phyloP scores from a whole-genome alignment of 208 protist species.

The Leishmania mexicana region DNA sequence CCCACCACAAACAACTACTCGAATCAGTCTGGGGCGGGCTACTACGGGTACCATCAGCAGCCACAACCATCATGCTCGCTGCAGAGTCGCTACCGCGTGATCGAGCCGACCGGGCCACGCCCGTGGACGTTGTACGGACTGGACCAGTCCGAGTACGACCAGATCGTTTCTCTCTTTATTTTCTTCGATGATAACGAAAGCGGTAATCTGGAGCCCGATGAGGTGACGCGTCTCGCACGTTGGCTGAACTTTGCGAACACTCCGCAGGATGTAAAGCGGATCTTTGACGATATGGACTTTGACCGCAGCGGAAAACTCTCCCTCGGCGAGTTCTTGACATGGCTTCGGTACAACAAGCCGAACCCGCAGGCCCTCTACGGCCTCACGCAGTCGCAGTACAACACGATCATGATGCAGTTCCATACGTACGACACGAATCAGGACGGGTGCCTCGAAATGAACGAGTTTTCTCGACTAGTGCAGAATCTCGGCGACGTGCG shows the following conservation, averaged over 20 bases:
- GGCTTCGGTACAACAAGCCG: constrained; percentile 74
- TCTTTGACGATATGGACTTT: constrained; percentile 82
- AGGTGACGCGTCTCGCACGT: constrained; percentile 65
- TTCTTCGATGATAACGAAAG: constrained; percentile 83
- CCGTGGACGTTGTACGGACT: constrained; percentile 75
- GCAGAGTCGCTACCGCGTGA: constrained; percentile 35
- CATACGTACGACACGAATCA: constrained; percentile 73
- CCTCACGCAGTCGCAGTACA: constrained; percentile 79
- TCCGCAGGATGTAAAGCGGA: constrained; percentile 64
- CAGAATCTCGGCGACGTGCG: constrained; percentile 51
- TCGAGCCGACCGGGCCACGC: constrained; percentile 39
- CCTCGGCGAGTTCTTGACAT: constrained; percentile 77
- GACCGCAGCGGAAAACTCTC: constrained; percentile 61
- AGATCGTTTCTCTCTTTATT: constrained; percentile 82
- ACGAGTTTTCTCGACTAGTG: constrained; percentile 68
- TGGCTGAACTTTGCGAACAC: constrained; percentile 85
- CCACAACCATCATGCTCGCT: not conserved
- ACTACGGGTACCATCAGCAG: constrained; percentile 4
- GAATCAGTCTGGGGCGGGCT: not conserved
- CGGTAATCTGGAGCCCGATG: constrained; percentile 51
- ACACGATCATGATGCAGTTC: constrained; percentile 90
- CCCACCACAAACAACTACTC: constrained; percentile 5
- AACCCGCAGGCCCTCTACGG: constrained; percentile 77
- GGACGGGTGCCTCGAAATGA: constrained; percentile 57
- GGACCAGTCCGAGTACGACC: constrained; percentile 78